Evolutionary conservation across 208 protist species (phyloP).

Genomic region (Trichomonas vaginalis): DNA sequence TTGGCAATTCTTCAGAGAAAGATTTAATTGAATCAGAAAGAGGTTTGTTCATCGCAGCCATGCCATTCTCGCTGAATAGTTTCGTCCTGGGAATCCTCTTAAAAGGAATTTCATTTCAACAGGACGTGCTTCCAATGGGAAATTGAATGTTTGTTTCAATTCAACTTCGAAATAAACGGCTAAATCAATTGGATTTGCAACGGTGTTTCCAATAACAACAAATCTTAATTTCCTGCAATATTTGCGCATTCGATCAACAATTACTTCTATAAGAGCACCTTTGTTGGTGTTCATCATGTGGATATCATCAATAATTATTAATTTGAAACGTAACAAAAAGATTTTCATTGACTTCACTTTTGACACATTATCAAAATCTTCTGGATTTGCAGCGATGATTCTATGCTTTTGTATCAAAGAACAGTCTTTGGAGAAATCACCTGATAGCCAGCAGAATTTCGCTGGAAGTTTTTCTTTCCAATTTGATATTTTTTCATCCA

Average conservation of each 20-base stretch:
- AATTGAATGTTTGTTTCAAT: conserved; percentile 50
- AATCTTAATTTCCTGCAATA: conserved; percentile 73
- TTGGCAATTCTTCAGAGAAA: conserved; percentile 69
- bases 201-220: conserved; percentile 89
- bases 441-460: conserved; percentile 67
- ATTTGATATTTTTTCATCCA: conserved; percentile 90
- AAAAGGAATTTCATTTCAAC: conserved; percentile 44
- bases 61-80: conserved; percentile 97
- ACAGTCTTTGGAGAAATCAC: conserved; percentile 44
- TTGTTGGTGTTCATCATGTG: conserved; percentile 95
- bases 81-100: conserved; percentile 69
- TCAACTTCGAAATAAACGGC: conserved; percentile 89
- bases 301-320: conserved; percentile 95
- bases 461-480: conserved; percentile 70
- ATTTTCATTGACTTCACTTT: conserved; percentile 72
- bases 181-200: conserved; percentile 91
- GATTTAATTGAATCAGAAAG: conserved; percentile 54
- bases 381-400: conserved; percentile 92
- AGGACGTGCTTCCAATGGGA: conserved; percentile 32
- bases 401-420: conserved; percentile 49
- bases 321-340: conserved; percentile 34
- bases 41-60: conserved; percentile 99
- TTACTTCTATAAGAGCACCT: conserved; percentile 89
- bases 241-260: conserved; percentile 90
- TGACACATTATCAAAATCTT: conserved; percentile 98